Evolutionary conservation across 306 rosid species (phyloP).

Genomic region (Dryas drummondii): DNA sequence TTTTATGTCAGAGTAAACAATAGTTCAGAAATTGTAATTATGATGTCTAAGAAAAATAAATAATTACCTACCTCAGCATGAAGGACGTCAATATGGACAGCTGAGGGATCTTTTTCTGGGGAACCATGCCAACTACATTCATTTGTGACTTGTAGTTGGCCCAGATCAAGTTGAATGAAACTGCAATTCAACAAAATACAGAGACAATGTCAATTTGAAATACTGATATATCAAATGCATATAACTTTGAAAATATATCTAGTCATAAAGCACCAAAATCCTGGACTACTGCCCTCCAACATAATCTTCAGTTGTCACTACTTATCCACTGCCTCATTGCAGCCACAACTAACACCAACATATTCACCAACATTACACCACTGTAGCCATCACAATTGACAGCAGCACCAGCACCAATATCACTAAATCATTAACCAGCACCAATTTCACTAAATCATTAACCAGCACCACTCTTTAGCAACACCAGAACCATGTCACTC

Average conservation of each 20-base stretch:
- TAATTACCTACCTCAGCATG: constrained; percentile 73
- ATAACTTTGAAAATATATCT: background rate
- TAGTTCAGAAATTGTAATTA: constrained; percentile 14
- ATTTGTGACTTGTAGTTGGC: constrained; percentile 74
- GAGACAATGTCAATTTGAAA: background rate
- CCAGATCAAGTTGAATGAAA: constrained; percentile 97
- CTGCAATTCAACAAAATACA: constrained; percentile 44
- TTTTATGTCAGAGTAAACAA: constrained; percentile 27
- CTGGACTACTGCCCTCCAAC: background rate
- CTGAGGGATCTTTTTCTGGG: constrained; percentile 79
- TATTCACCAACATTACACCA: background rate
- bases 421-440: background rate
- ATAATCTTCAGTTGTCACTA: background rate
- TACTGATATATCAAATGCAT: background rate
- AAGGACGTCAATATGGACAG: constrained; percentile 87
- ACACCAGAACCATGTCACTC: background rate
- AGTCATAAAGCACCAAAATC: constrained; percentile 15
- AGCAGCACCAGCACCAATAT: background rate
- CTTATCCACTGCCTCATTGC: background rate
- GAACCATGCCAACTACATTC: constrained; percentile 91
- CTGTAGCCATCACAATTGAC: background rate
- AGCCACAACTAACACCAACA: background rate
- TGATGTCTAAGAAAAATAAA: constrained; percentile 6
- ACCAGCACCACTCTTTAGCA: background rate
- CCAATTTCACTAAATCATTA: background rate